These are phyloP conservation scores for Apiospora kogelbergensis DNA, from an alignment of 2,329 filamentous ascomycete genomes.

Conservation along the genomic window DNA sequence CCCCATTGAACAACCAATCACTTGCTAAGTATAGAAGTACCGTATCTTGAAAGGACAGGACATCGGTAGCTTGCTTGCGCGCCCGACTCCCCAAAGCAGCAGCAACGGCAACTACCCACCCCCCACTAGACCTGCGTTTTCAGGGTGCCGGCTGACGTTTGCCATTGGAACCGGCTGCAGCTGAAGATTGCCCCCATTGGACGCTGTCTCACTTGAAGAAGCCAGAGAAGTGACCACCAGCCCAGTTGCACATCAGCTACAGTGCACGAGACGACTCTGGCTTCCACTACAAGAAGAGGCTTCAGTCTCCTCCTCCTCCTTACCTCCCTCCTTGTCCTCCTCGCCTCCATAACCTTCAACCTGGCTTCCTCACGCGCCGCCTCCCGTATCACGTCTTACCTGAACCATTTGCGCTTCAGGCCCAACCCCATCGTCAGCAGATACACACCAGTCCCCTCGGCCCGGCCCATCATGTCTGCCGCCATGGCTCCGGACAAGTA, in stretches of 20 bases:
- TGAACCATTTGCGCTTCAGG: conserved; percentile 53
- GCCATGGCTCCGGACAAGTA: conserved; percentile 68
- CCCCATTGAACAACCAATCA: too few relatives aligned
- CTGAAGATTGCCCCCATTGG: background rate
- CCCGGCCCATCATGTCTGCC: conserved; percentile 44
- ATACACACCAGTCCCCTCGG: conserved; percentile 14
- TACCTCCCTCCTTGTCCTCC: conserved; percentile 48
- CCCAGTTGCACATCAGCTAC: background rate
- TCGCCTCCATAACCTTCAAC: conserved; percentile 57
- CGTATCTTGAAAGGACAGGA: background rate
- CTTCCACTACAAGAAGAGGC: conserved; percentile 10
- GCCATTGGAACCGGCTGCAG: conserved; percentile 3
- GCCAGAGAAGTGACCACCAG: background rate
- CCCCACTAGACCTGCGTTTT: background rate
- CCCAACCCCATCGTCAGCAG: conserved; percentile 29
- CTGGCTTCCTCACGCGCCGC: conserved; percentile 65
- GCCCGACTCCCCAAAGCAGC: background rate
- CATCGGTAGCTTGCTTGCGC: background rate
- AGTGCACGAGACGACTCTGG: conserved; percentile 5
- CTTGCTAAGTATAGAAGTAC: background rate
- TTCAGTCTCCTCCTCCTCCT: conserved; percentile 42
- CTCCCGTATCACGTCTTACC: conserved; percentile 57
- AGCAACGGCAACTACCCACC: conserved; percentile 2
- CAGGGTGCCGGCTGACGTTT: conserved; percentile 1
- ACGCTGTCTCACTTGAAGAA: background rate